phyloP scores from a whole-genome alignment of 352 stramenopile species.

The Phytophthora palmivora region DNA sequence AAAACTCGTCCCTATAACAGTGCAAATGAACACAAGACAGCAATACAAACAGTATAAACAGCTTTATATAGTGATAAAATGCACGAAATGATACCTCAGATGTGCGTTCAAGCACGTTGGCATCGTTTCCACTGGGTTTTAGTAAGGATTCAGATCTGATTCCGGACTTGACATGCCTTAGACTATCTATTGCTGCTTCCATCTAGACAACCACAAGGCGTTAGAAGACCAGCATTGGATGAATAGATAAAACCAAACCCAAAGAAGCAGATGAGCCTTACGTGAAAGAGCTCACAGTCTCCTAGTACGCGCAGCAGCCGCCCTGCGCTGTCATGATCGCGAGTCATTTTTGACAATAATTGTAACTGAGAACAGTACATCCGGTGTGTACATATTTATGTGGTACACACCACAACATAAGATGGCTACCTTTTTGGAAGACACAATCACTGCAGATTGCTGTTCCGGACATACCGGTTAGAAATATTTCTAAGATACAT shows the following conservation, averaged over 20 bases:
- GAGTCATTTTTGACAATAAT: conserved; percentile 25
- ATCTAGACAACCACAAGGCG: conserved; percentile 33
- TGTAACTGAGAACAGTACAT: too few relatives aligned
- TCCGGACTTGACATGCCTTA: conserved; percentile 8
- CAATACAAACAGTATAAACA: neutral
- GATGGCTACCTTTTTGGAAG: conserved; percentile 11
- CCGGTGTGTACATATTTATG: too few relatives aligned
- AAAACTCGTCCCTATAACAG: conserved; percentile 34
- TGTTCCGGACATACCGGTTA: too few relatives aligned
- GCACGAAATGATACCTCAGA: conserved; percentile 17
- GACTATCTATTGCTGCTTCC: conserved; percentile 44
- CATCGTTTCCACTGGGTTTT: conserved; percentile 6
- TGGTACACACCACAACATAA: conserved; percentile 4
- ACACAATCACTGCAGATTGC: too few relatives aligned
- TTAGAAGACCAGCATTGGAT: conserved; percentile 6
- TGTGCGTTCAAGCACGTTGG: conserved; percentile 21
- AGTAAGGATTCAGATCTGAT: conserved; percentile 34
- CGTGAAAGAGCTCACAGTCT: conserved; percentile 55
- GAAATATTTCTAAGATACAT: too few relatives aligned
- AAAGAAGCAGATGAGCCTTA: conserved; percentile 17
- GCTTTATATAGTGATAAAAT: neutral
- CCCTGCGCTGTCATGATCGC: conserved; percentile 37
- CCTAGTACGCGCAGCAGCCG: conserved; percentile 48
- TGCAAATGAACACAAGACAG: conserved; percentile 18
- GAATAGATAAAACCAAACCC: neutral